Base-by-base conservation (phyloP, 306 rosid genomes). In the Fagus sylvatica region DNA sequence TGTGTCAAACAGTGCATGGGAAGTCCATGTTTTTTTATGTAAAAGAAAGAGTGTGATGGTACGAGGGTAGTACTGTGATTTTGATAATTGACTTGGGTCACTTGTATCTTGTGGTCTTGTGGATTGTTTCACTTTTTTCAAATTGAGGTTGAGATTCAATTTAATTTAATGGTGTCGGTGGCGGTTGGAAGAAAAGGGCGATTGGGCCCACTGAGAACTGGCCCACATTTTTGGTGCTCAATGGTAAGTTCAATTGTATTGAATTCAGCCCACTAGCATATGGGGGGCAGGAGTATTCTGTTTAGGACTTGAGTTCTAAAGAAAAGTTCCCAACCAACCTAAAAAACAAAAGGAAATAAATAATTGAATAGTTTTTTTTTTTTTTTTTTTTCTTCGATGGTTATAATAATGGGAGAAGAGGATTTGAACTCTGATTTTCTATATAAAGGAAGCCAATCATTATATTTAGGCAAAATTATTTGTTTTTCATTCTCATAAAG, bases 121-220 rank as follows among this genome's bases (percentile, higher is more conserved):
- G 51, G 51, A 15, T 10, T 46, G 51, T 46, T 46, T 46, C 15
- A 46, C 13, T 46, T 46, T 46, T 46, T 46, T 15, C 1, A 34
- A 9, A 10, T 6, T 74, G 72, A 9, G 67, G 55, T 1, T 43
- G 17, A 19, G 22, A 55, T 66, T 66, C 37, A 46, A 1, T 73
- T 71, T 28, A 17, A 0, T 41, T 71, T 39, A n/a, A 62, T 71
- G 59, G 28, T 68, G 72, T 76, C 81, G 78, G 85, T 77, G 76
- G 82, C 36, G 30, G 85, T 54, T 76, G 59, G 49, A 71, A 39
- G 53, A 43, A 54, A 16, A n/a, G 37, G 37, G 67, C 28, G 30
- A 15, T 6, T 6, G 71, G 13, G 13, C 15, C 32, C 2, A 30
- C 39, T 32, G 6, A 60, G 17, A 60, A 32, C 17, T 60, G 71